Base-by-base conservation (phyloP, 1,284 basidiomycete species). In the Apiotrichum veenhuisii region DNA sequence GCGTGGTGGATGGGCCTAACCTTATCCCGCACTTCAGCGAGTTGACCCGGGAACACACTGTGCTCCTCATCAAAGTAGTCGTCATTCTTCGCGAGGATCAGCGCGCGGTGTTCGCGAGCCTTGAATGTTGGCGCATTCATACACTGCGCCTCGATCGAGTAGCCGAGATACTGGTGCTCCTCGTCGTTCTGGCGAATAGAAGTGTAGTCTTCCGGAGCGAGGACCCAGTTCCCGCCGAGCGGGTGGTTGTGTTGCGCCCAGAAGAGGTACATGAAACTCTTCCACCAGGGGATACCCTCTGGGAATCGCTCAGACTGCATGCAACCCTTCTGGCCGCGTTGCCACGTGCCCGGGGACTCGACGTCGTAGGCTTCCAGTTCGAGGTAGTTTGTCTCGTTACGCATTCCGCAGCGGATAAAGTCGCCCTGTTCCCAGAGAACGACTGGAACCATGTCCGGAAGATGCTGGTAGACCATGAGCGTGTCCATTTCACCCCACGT, bases 71-170 rank as follows among this genome's bases (percentile, higher is more conserved):
- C 33, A 52, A 78, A 76, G 59, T 73, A 76, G 7, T 61, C 38
- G 9, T 63, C 36, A 4, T 62, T 41, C 58, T 79, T 79, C 25
- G 73, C 74, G n/a, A 77, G 62, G 18, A 77, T 62, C 55, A 76
- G 71, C 1, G 64, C 77, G 20, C 67, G 68, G 48, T 74, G 66
- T 26, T 69, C 58, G 14, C 75, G 70, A 34, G 69, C 55, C 0
- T 53, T 20, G 33, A 41, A 57, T 11, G 20, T 36, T 14, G 53
- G 50, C 2, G 40, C 25, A 10, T 20, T 45, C 17, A 45, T 25
- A 57, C 78, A 79, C 0, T 65, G 57, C 10, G 54, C 50, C 55
- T 78, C 75, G 56, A 79, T 66, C 36, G 71, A 75, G 52, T 79
- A 79, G 44, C 77, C 77, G 1, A 78, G 58, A 57, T 74, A 78